A percentile compares a stretch with the other conserved stretches of the same genome.
Conservation (phyloP, 768 basidiomycete species). For the Guyanaporus albipodus region DNA sequence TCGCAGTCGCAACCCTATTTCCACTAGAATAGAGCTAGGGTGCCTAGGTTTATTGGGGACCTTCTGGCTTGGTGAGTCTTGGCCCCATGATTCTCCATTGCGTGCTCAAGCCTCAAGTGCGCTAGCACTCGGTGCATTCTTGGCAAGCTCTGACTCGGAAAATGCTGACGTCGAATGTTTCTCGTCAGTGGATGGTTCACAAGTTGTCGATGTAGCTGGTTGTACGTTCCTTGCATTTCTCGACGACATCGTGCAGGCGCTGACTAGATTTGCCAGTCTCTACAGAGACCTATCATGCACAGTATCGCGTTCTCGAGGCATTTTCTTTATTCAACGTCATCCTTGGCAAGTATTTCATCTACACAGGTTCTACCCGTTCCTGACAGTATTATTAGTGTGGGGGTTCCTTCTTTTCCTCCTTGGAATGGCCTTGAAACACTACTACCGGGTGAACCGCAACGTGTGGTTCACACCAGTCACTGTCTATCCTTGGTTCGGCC, state of each 20-base stretch:
- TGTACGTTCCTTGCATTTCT: constrained; percentile 45
- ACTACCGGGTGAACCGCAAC: constrained; percentile 38
- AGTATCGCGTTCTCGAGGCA: constrained; percentile 77
- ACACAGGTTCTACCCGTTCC: neutral
- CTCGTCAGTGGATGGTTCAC: constrained; percentile 48
- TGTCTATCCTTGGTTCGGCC: constrained; percentile 67
- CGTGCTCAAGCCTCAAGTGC: constrained; percentile 13
- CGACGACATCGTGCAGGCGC: constrained; percentile 1
- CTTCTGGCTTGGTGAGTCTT: constrained; percentile 70
- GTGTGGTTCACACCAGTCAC: constrained; percentile 75
- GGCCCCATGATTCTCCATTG: neutral
- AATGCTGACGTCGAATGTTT: constrained; percentile 82
- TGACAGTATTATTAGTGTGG: constrained; percentile 38
- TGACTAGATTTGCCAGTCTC: constrained; percentile 48
- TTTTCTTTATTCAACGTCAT: constrained; percentile 77
- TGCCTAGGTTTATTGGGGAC: constrained; percentile 67
- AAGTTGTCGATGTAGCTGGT: constrained; percentile 55
- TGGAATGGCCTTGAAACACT: constrained; percentile 40
- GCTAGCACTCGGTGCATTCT: constrained; percentile 73
- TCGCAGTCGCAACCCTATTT: constrained; percentile 69
- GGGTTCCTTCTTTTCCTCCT: constrained; percentile 46
- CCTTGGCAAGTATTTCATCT: constrained; percentile 47
- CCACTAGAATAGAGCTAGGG: constrained; percentile 71
- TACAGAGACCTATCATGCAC: constrained; percentile 84
- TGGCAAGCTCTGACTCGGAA: constrained; percentile 72